Percentiles rank a stretch among this genome's conserved stretches.
Conservation (phyloP, 768 basidiomycete genomes). For the Lactifluus volemus region DNA sequence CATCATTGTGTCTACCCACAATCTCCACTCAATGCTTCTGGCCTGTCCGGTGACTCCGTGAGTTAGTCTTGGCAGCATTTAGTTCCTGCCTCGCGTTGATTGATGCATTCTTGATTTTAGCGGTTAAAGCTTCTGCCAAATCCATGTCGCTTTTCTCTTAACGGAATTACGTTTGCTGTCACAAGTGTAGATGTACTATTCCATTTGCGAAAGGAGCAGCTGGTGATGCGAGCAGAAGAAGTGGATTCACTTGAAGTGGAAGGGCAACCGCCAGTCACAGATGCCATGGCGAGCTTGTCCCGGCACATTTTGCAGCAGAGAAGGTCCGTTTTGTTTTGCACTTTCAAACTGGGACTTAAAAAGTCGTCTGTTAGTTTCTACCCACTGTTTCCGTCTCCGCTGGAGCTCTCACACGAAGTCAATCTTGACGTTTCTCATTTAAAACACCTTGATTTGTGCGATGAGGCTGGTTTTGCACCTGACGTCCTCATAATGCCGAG, state of each 20-base stretch:
- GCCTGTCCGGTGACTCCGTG: constrained; percentile 45
- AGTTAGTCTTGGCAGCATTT: constrained; percentile 20
- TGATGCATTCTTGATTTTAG: constrained; percentile 32
- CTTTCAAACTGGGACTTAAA: not conserved
- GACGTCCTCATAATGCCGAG: constrained; percentile 86
- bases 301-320: constrained; percentile 81
- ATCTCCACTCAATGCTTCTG: constrained; percentile 37
- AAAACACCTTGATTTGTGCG: constrained; percentile 32
- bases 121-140: constrained; percentile 77
- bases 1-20: constrained; percentile 85
- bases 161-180: constrained; percentile 69
- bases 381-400: constrained; percentile 84
- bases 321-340: constrained; percentile 40
- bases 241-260: constrained; percentile 36
- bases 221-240: constrained; percentile 57
- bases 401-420: constrained; percentile 65
- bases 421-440: constrained; percentile 87
- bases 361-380: constrained; percentile 60
- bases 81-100: not conserved
- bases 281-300: constrained; percentile 71
- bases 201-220: constrained; percentile 81
- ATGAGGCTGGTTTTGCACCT: constrained; percentile 42
- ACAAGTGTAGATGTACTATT: constrained; percentile 86
- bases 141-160: constrained; percentile 77
- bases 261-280: constrained; percentile 42